A percentile compares a stretch with the other conserved stretches of the same genome.
These are phyloP conservation scores for Populus ilicifolia DNA, from an alignment of 345 rosid genomes.

Conservation along the genomic window DNA sequence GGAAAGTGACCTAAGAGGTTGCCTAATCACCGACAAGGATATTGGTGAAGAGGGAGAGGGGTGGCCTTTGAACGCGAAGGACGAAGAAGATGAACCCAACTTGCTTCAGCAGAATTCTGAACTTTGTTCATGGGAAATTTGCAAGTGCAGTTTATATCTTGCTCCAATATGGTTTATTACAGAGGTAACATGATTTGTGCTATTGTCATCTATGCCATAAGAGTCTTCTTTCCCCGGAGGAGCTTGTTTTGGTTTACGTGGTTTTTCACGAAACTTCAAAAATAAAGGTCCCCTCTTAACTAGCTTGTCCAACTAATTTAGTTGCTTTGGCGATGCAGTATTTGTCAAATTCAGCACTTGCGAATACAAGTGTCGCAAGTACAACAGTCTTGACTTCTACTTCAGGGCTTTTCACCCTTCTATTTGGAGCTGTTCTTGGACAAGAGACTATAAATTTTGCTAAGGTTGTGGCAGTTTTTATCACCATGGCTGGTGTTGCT, in stretches of 20 bases:
- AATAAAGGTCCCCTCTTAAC: not conserved
- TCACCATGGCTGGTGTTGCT: conserved; percentile 69
- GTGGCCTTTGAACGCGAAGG: conserved; percentile 28
- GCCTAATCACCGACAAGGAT: conserved; percentile 26
- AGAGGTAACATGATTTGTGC: conserved; percentile 35
- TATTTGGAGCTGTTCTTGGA: conserved; percentile 57
- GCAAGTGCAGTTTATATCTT: conserved; percentile 47
- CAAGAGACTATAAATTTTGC: conserved; percentile 45
- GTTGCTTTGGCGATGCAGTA: conserved; percentile 39
- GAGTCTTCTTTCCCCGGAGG: not conserved
- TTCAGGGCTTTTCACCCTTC: conserved; percentile 62
- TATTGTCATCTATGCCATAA: not conserved
- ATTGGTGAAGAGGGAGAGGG: conserved; percentile 48
- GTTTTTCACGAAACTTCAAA: not conserved
- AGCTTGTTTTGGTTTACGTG: not conserved
- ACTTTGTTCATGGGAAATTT: conserved; percentile 37
- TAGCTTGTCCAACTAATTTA: not conserved
- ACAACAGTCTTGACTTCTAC: conserved; percentile 66
- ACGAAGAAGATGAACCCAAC: conserved; percentile 27
- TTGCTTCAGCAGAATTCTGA: conserved; percentile 18
- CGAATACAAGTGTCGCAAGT: conserved; percentile 67
- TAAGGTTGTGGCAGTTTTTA: conserved; percentile 56
- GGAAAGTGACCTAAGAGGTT: conserved; percentile 23
- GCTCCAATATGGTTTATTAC: conserved; percentile 66
- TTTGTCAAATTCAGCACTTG: conserved; percentile 52